Evolutionary conservation across 495 filamentous ascomycete genomes (phyloP), one percentile per base, ranked within the genome.

Genomic region (Usnea hakonensis): DNA sequence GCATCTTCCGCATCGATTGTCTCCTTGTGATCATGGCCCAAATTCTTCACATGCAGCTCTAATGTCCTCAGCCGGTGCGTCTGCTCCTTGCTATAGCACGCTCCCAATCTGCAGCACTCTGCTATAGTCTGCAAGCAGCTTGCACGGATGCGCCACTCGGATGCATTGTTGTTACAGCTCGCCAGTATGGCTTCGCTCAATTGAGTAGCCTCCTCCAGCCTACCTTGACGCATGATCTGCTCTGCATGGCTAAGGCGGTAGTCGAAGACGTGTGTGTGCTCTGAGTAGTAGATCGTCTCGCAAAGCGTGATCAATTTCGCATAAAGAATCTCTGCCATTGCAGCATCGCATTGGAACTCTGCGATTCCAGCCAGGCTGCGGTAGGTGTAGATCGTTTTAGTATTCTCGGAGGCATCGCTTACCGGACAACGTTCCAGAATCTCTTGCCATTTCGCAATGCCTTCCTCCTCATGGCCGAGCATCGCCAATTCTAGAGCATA

Each of bases 171-270:
- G 9, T 36, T n/a, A 36, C 32, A 33, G 30, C n/a, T 53, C 35
- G 30, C 43, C 1, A 61, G 33, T 21, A 61, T 61, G 36, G 59
- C 59, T 54, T 61, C 40, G 35, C 59, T 61, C 32, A 61, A 30
- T 26, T 9, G 17, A 28, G 36, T 40, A 37, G 59, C 43, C 46
- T 61, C 46, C 37, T 61, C 46, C 26, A 61, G 46, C n/a, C 46
- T 61, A 2, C 59, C 46, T 61, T 61, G 59, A 61, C 46, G 59
- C 59, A 61, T 55, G 46, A 61, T 54, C 43, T 53, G 44, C 37
- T 61, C 59, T 23, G 59, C 59, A 28, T 61, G 59, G 32, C 44
- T 61, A n/a, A 61, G 46, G 33, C 59, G 59, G 46, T 61, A 61
- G n/a, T 61, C 59, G 33, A 61, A 54, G 46, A 61, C 14, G 28